These are phyloP conservation scores for Paraconiothyrium sp. DNA, from an alignment of 2,329 filamentous ascomycete genomes.

Conservation along the genomic window DNA sequence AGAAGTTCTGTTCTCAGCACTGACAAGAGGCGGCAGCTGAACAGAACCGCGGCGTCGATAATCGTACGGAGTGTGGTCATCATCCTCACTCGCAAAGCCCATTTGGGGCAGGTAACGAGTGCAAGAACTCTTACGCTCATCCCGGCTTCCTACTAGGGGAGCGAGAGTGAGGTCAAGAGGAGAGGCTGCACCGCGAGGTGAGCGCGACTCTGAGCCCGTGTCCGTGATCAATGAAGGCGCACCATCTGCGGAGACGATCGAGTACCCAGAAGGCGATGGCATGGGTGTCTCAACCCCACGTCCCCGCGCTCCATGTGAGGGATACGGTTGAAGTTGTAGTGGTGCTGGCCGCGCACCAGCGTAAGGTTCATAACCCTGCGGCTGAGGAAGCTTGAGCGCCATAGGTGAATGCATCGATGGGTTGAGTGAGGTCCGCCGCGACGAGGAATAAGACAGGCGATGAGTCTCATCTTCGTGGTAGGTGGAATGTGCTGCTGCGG, in stretches of 20 bases:
- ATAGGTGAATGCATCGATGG: conserved; percentile 38
- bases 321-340: conserved; percentile 40
- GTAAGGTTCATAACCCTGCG: conserved; percentile 43
- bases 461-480: conserved; percentile 38
- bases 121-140: conserved; percentile 49
- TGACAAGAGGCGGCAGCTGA: conserved; percentile 46
- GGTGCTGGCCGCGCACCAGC: conserved; percentile 44
- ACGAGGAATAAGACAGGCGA: conserved; percentile 38
- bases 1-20: conserved; percentile 29
- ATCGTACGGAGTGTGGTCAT: conserved; percentile 39
- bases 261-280: conserved; percentile 70
- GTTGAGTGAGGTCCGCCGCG: conserved; percentile 42
- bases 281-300: conserved; percentile 64
- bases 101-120: conserved; percentile 49
- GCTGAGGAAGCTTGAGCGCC: conserved; percentile 44
- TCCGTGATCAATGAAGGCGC: conserved; percentile 79
- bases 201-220: conserved; percentile 58
- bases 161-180: conserved; percentile 56
- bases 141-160: conserved; percentile 47
- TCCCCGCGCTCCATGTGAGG: conserved; percentile 34
- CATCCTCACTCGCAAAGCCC: conserved; percentile 50
- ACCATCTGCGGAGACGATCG: conserved; percentile 69
- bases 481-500: conserved; percentile 29
- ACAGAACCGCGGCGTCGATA: conserved; percentile 41
- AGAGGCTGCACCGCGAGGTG: conserved; percentile 56